Base-by-base conservation (phyloP, 805 yeast species). In the Maudiozyma bulderi region DNA sequence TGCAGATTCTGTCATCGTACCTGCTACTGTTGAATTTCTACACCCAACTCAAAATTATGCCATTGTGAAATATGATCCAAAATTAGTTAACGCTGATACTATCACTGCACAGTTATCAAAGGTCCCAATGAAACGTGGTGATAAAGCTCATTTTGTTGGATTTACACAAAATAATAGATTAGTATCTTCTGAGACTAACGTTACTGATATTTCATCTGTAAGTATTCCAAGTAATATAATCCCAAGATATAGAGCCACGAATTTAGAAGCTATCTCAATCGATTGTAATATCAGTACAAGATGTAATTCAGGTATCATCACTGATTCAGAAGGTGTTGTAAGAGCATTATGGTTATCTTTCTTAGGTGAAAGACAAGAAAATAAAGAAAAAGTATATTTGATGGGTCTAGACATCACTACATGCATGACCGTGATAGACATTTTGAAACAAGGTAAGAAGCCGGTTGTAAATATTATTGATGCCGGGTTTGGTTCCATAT, bases 11-110 rank as follows among this genome's bases (percentile, higher is more conserved):
- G 78, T 86, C 26, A 79, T 82, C 54, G 75, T 89, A 11, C 87
- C 95, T 0, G 96, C 84, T 1, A 73, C 80, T 53, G 93, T 89
- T 29, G 81, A 81, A 26, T 90, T 88, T 57, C 69, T 87, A 59
- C 96, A 89, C 62, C 96, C 97, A 34, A 79, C 86, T 37, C 86
- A 84, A 57, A 89, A 89, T 56, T 89, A 84, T 65, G 89, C 95
- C 1, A 78, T 89, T 49, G 73, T 90, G 29, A 78, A 86, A 62
- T 90, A 87, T 64, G 95, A 90, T 61, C 88, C 96, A 8, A 58
- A 71, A 5, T 68, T 87, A 46, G 83, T 90, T 13, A 63, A 75
- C 26, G 90, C 95, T 2, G 84, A 84, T 40, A 78, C 87, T 8
- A 67, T 71, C 43, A 76, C 95, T 1, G 93, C 95, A 4, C 71